phyloP scores from a whole-genome alignment of 306 rosid genomes.

The Fagus sylvatica region DNA sequence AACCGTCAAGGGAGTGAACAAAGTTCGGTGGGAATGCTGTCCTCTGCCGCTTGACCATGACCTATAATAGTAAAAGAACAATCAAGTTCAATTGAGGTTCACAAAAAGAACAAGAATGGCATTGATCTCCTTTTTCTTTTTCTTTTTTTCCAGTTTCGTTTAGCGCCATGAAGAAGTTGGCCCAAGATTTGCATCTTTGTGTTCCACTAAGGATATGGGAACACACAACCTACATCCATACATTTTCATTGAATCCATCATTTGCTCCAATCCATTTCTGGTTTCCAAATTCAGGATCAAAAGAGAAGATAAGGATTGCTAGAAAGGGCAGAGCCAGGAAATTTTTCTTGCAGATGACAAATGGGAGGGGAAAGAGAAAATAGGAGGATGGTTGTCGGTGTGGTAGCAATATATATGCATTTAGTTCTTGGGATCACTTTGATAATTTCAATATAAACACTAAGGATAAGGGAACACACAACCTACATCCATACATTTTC shows the following conservation, averaged over 20 bases:
- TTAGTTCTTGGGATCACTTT: no score
- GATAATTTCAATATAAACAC: background rate
- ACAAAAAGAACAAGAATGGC: background rate
- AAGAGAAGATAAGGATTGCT: no score
- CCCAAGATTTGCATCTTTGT: background rate
- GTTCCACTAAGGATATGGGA: background rate
- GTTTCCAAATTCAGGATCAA: background rate
- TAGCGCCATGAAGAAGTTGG: background rate
- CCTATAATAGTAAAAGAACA: conserved; percentile 40
- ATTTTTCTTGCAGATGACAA: background rate
- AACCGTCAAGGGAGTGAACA: conserved; percentile 95
- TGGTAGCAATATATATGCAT: background rate
- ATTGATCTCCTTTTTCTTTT: no score
- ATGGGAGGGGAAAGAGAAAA: background rate
- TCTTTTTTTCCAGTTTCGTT: background rate
- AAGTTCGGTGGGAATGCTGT: conserved; percentile 97
- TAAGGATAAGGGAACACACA: background rate
- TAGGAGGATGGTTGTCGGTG: background rate
- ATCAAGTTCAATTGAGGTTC: background rate
- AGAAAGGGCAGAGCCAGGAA: background rate
- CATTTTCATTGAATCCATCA: background rate
- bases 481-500: background rate
- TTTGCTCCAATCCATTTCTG: background rate
- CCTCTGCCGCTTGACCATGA: conserved; percentile 75
- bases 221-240: background rate